Evolutionary conservation across 1,139 yeast species (phyloP).

Genomic region (Protomyces inouyei): DNA sequence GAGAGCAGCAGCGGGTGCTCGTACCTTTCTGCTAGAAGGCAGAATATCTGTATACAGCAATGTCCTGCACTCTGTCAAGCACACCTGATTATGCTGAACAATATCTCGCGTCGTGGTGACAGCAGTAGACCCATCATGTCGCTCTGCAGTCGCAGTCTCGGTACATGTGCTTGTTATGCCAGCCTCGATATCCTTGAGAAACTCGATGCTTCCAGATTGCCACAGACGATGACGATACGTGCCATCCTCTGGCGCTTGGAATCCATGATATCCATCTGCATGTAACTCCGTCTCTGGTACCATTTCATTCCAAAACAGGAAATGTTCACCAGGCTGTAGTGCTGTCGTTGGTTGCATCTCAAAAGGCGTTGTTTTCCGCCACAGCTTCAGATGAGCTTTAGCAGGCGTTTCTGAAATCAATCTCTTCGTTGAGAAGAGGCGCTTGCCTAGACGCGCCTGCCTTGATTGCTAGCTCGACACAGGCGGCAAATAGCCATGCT

Average conservation of each 20-base stretch:
- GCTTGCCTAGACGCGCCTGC: background rate
- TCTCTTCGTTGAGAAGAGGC: background rate
- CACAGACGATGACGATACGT: conserved; percentile 10
- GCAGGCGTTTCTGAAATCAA: background rate
- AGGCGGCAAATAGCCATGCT: conserved; percentile 9
- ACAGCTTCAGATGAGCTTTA: background rate
- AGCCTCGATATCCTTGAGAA: background rate
- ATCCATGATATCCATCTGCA: conserved; percentile 15
- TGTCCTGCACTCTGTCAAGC: background rate
- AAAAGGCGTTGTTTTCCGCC: background rate
- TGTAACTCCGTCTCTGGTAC: conserved; percentile 1
- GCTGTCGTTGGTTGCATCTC: background rate
- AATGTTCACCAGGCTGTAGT: conserved; percentile 12
- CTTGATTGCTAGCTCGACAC: background rate
- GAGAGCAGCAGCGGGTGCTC: background rate
- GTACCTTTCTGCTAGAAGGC: background rate
- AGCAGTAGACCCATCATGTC: background rate
- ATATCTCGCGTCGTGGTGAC: background rate
- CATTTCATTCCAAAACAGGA: conserved; percentile 16
- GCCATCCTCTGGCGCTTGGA: conserved; percentile 17
- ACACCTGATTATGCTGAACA: background rate
- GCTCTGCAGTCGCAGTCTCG: background rate
- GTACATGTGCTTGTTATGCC: background rate
- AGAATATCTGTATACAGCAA: conserved; percentile 1
- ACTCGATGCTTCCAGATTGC: conserved; percentile 11